These are phyloP conservation scores for Penicillium turbatum DNA, from an alignment of 495 filamentous ascomycete genomes.

Conservation along the genomic window DNA sequence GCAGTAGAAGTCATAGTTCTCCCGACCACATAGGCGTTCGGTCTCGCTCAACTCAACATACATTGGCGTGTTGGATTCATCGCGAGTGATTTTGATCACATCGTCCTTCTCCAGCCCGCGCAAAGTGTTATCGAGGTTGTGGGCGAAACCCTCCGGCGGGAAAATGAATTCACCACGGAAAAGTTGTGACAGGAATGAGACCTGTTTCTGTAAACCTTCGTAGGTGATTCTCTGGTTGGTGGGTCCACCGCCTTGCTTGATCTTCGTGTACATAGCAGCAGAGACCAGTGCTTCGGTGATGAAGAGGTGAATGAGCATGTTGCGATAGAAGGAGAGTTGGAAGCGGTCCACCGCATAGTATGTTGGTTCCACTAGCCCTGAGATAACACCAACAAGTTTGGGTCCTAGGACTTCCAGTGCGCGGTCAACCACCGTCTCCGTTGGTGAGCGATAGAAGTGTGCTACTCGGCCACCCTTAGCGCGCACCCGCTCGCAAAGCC, in stretches of 20 bases:
- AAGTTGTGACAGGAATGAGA: conserved; percentile 82
- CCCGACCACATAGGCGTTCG: conserved; percentile 73
- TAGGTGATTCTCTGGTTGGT: conserved; percentile 75
- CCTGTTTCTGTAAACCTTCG: conserved; percentile 64
- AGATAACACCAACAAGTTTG: conserved; percentile 74
- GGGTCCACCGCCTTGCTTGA: conserved; percentile 84
- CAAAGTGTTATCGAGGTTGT: conserved; percentile 77
- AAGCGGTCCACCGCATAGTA: conserved; percentile 94
- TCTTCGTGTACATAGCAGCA: conserved; percentile 79
- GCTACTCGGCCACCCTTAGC: conserved; percentile 87
- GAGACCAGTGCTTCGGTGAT: conserved; percentile 87
- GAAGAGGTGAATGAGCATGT: conserved; percentile 98
- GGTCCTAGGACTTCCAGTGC: conserved; percentile 88
- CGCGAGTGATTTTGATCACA: conserved; percentile 66
- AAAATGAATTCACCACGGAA: conserved; percentile 98
- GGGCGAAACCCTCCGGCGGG: conserved; percentile 72
- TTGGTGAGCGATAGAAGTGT: conserved; percentile 78
- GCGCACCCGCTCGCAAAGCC: conserved; percentile 78
- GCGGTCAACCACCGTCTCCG: conserved; percentile 77
- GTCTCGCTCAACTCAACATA: conserved; percentile 68
- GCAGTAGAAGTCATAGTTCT: conserved; percentile 98
- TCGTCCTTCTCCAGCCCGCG: conserved; percentile 70
- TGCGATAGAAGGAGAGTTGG: conserved; percentile 94
- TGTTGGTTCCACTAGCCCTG: conserved; percentile 78
- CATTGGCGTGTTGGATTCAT: conserved; percentile 50